Base-by-base conservation (phyloP, 306 rosid species). In the Cyclanthera cordifolia region DNA sequence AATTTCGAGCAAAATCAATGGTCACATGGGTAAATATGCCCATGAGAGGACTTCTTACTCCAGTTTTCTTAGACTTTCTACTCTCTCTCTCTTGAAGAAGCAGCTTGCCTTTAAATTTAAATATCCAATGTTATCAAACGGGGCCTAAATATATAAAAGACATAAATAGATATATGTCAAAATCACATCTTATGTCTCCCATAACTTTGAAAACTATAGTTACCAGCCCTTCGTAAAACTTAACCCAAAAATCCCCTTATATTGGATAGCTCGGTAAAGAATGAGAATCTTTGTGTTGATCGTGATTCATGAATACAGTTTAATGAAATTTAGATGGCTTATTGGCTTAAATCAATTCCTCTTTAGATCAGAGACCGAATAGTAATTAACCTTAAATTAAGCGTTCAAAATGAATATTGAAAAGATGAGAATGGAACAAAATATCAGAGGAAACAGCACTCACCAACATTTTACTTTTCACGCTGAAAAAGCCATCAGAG, bases 391-490 rank as follows among this genome's bases (percentile, higher is more conserved):
- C 49, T 60, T 41, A 3, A 46, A 14, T 46, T 46, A 32, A 24
- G 32, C 39, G 24, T 66, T 28, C 19, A 7, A 45, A 16, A 45
- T 46, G 46, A 66, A 21, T 3, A 15, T 27, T 27, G 3, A 1
- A 27, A 4, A 24, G 23, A 4, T 20, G 23, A 46, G 23, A 23
- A 46, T 1, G 19, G 7, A 14, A 27, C 30, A 58, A 58, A 47
- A 24, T 9, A 49, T 4, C 54, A 17, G 15, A 15, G 4, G 15
- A 15, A 6, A 55, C 4, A 20, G 41, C 53, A 83, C 96, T 83
- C 73, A 90, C 96, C 85, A 83, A 83, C 96, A 90, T 90, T 85
- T 87, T 85, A 80, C 74, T 85, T 79, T 87, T 85, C 34, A 90
- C 91, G 37, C 89, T 82, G 77, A 90, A 87, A 73, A 85, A 90